Base-by-base conservation (phyloP, 352 stramenopile species). In the Peronosclerospora sorghi region DNA sequence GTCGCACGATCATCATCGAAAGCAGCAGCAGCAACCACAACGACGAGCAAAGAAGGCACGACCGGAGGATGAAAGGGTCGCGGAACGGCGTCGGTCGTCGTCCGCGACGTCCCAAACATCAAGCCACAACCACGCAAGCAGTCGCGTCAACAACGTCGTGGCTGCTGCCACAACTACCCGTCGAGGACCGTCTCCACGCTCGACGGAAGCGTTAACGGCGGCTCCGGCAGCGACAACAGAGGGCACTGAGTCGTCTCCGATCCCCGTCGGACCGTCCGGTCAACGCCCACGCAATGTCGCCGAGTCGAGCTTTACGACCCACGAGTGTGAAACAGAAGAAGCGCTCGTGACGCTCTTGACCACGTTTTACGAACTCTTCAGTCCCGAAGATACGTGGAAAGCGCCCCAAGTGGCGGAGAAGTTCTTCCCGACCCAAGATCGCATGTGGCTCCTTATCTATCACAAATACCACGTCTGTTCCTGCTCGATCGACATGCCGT, bases 391-490 rank as follows among this genome's bases (percentile, higher is more conserved):
- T 35, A 60, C 60, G 32, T 88, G 78, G 78, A 91, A 88, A 56
- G 78, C 72, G 1, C 47, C 53, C 9, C 73, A 91, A 30, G 78
- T 91, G 7, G 72, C 79, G 1, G 74, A 87, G 26, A 88, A 88
- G 54, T 91, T 88, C 41, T 84, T 87, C 41, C 34, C 60, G 13
- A 82, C 72, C 8, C 76, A 91, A 45, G 67, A 86, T 24, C 74
- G 73, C 4, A 36, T 91, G 35, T 91, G 78, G 78, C 53, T 85
- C 12, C 48, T 86, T n/a, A 83, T 91, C 18, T 88, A 84, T 45
- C 78, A 91, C 65, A 88, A 88, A 62, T 91, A 91, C 60, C 63
- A 61, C 32, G 78, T 91, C 26, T 91, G 75, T 47, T 85, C 75
- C 41, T 91, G 78, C 53, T 82, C 74, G 17, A 83, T 85, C 30